Evolutionary conservation across 2,329 filamentous ascomycete species (phyloP).

Genomic region (Raffaelea albimanens): DNA sequence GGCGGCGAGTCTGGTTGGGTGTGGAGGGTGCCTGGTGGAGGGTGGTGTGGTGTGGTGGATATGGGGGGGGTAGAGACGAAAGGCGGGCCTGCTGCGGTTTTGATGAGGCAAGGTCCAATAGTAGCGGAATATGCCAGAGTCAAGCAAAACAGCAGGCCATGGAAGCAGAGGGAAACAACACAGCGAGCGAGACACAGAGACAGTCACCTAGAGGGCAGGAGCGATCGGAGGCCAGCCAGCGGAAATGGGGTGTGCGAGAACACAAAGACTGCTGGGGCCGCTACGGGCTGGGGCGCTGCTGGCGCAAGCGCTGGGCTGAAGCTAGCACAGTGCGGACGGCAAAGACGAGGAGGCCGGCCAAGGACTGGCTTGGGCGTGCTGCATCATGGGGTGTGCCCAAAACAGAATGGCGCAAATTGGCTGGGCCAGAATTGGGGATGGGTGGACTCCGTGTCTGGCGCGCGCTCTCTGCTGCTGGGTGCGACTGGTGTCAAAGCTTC

Average conservation of each 20-base stretch:
- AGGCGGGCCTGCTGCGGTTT: slow-evolving; percentile 4
- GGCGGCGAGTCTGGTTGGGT: slow-evolving; percentile 6
- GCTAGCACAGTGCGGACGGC: slow-evolving; percentile 6
- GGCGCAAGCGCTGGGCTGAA: background rate
- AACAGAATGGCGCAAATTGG: slow-evolving; percentile 8
- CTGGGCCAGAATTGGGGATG: background rate
- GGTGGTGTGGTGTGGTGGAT: background rate
- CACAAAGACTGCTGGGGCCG: background rate
- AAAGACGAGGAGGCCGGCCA: background rate
- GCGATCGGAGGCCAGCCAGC: background rate
- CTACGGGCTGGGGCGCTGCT: background rate
- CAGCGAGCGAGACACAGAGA: slow-evolving; percentile 1
- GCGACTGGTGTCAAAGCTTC: background rate
- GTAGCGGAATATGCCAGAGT: background rate
- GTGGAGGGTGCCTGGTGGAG: background rate
- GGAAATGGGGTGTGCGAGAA: background rate
- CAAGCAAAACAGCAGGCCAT: slow-evolving; percentile 3
- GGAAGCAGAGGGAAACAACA: slow-evolving; percentile 8
- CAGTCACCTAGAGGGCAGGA: background rate
- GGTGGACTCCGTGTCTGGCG: too few relatives aligned
- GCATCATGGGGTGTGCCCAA: slow-evolving; percentile 12
- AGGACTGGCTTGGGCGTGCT: slow-evolving; percentile 7
- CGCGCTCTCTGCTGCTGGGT: background rate
- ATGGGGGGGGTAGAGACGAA: background rate
- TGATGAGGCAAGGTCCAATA: slow-evolving; percentile 7